These are phyloP conservation scores for Babesia ovata DNA, from an alignment of 169 alveolate species.

Conservation along the genomic window DNA sequence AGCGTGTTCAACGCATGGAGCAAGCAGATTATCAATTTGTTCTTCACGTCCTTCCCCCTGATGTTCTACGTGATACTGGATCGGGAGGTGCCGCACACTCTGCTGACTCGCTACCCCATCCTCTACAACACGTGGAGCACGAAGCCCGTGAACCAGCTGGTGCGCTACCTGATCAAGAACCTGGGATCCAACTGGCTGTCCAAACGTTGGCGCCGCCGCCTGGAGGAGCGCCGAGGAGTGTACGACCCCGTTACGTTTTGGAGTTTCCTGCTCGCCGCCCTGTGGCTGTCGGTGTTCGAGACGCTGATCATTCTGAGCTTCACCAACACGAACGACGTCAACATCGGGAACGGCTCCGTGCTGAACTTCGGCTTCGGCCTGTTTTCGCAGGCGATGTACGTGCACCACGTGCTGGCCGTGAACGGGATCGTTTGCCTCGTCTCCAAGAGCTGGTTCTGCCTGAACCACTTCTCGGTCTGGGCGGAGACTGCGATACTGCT, in stretches of 20 bases:
- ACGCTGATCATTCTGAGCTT: conserved; percentile 59
- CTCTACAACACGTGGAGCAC: conserved; percentile 76
- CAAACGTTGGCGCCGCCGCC: conserved; percentile 60
- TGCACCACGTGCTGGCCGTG: conserved; percentile 71
- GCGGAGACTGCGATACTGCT: conserved; percentile 54
- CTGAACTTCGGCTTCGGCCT: conserved; percentile 66
- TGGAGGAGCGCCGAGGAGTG: conserved; percentile 67
- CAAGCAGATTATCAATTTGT: conserved; percentile 77
- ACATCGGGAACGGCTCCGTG: conserved; percentile 34
- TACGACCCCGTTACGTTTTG: conserved; percentile 67
- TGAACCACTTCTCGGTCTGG: conserved; percentile 58
- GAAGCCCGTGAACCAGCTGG: conserved; percentile 40
- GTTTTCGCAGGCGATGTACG: conserved; percentile 72
- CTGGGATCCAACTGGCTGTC: conserved; percentile 63
- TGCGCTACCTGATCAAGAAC: conserved; percentile 31
- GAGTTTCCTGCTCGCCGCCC: conserved; percentile 61
- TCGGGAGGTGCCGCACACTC: conserved; percentile 77
- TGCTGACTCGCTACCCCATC: conserved; percentile 74
- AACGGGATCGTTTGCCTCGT: conserved; percentile 70
- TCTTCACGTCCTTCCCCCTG: conserved; percentile 78
- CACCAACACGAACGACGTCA: conserved; percentile 58
- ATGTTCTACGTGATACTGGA: conserved; percentile 78
- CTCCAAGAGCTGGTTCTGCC: conserved; percentile 72
- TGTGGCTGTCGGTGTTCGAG: conserved; percentile 76
- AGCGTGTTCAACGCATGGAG: conserved; percentile 81